Evolutionary conservation across 225 moss, liverwort and hornwort species (phyloP), one percentile per base, ranked within the genome.

Genomic region (Physcomitrellopsis africana): DNA sequence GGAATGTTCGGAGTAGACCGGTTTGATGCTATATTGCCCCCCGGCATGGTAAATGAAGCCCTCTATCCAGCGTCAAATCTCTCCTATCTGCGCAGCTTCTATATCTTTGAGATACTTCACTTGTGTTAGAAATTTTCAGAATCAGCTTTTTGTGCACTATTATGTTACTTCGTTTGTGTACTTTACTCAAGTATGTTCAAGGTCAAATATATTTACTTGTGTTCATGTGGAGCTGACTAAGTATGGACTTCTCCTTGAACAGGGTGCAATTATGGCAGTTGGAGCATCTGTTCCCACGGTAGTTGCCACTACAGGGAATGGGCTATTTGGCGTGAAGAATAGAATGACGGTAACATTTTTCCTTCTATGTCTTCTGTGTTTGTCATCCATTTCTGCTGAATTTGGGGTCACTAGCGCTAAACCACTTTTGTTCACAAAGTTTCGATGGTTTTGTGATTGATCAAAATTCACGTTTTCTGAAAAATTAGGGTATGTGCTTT

Each of bases 211-310:
- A 37, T 37, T 37, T 37, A 4, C 32, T 37, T 2, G 32, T 4
- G 5, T 7, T 37, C 15, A 64, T 44, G 41, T 60, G 27, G 54
- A 46, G 14, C 79, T 84, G 54, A 81, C 20, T 19, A 32, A 23
- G 48, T 17, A 10, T 48, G 18, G 66, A 52, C 59, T 26, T 2
- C 71, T 20, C 45, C 48, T 37, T 65, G 65, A 70, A 70, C 79
- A 96, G 96, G 99, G 99, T 82, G 99, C 99, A 16, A 99, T 99
- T 44, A 95, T 99, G 93, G 99, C 99, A 9, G 99, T 99, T 2
- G 99, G 99, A 76, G 93, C 99, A 54, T 99, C 99, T 55, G 80
- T 85, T 67, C 99, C 92, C 45, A 89, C 92, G 11, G 88, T 99
- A 57, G 95, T 99, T 26, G 99, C 93, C 15, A 84, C n/a, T n/a